Conservation (phyloP, 2,329 filamentous ascomycete genomes). For the Trichoderma asperellum region DNA sequence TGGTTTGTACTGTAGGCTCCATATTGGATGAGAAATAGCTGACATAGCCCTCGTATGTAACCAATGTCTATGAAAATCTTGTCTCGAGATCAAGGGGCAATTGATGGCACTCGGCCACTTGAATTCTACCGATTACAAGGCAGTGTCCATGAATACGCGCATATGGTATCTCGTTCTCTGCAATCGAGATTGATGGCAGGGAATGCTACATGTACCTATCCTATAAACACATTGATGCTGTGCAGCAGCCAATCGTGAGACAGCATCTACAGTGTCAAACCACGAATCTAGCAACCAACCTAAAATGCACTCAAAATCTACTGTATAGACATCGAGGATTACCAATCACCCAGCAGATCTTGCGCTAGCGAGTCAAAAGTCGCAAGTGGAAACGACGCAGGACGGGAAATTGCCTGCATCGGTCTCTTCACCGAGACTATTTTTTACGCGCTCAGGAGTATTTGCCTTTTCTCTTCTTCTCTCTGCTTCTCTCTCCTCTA, state of each 20-base stretch:
- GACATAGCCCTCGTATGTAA: background rate
- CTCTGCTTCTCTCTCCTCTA: background rate
- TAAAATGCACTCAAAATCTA: background rate
- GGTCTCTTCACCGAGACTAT: conserved; percentile 23
- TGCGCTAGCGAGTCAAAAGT: conserved; percentile 11
- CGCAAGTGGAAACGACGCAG: conserved; percentile 1
- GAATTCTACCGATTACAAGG: background rate
- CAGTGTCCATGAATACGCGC: background rate
- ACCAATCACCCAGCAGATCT: conserved; percentile 5
- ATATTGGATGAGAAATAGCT: background rate
- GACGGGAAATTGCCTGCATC: conserved; percentile 12
- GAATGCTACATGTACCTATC: background rate
- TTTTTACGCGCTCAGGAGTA: background rate
- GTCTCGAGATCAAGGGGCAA: background rate
- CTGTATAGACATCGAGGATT: background rate
- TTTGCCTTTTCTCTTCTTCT: background rate
- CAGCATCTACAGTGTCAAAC: background rate
- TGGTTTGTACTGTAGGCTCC: background rate
- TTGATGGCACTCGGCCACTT: background rate
- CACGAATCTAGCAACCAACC: background rate
- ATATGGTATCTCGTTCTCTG: background rate
- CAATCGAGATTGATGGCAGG: background rate
- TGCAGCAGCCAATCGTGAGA: background rate
- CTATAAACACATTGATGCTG: background rate
- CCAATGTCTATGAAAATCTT: background rate